These are phyloP conservation scores for Tetracladium marchalianum DNA, from an alignment of 495 filamentous ascomycete species.

Conservation along the genomic window DNA sequence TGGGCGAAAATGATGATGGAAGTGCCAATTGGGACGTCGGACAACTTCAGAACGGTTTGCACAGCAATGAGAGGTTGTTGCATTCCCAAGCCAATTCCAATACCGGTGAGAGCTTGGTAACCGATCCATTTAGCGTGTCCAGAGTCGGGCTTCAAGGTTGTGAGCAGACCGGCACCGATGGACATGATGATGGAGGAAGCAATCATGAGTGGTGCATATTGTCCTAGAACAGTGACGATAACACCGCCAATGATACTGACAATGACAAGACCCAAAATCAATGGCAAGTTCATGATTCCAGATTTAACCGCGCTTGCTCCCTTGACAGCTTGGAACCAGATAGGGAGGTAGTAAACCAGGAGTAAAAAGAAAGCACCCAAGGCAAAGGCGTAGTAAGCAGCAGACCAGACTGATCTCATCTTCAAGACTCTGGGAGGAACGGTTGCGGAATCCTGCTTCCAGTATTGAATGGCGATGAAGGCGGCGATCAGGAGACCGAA, in stretches of 20 bases:
- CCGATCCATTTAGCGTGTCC: constrained; percentile 13
- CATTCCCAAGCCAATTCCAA: constrained; percentile 19
- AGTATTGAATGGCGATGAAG: constrained; percentile 56
- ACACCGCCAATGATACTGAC: constrained; percentile 23
- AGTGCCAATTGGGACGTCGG: constrained; percentile 12
- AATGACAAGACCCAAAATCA: constrained; percentile 32
- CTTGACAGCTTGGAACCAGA: constrained; percentile 79
- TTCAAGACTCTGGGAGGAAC: constrained; percentile 57
- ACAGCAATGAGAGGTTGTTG: constrained; percentile 21
- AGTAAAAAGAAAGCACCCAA: constrained; percentile 51
- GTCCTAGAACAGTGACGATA: constrained; percentile 23
- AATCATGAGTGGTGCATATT: constrained; percentile 23
- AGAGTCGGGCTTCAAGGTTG: constrained; percentile 7
- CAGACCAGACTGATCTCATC: constrained; percentile 50
- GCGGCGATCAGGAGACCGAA: constrained; percentile 51
- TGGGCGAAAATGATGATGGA: constrained; percentile 25
- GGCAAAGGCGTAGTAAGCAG: constrained; percentile 40
- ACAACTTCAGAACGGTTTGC: constrained; percentile 14
- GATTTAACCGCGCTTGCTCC: constrained; percentile 40
- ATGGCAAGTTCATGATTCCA: constrained; percentile 42
- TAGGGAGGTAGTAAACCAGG: constrained; percentile 56
- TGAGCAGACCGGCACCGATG: constrained; percentile 38
- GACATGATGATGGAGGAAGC: constrained; percentile 15
- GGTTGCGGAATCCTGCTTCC: constrained; percentile 57
- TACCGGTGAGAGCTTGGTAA: constrained; percentile 14